Evolutionary conservation across 345 rosid species (phyloP).

Genomic region (Heritiera littoralis): DNA sequence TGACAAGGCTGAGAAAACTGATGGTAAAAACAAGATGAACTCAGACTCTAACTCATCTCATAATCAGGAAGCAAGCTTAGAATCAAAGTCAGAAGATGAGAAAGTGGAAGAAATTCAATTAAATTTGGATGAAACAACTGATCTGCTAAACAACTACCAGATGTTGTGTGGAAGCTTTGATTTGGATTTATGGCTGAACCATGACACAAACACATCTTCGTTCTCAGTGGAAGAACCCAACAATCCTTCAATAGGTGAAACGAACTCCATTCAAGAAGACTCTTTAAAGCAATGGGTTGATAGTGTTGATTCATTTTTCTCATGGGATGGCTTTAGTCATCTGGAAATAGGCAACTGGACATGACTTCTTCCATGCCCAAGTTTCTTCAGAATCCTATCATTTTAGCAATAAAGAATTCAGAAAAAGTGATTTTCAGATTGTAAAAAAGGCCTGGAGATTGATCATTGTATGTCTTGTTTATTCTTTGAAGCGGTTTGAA

Average conservation of each 20-base stretch:
- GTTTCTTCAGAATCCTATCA: background rate
- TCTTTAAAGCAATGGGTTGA: conserved; percentile 54
- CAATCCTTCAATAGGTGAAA: conserved; percentile 22
- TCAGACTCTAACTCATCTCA: conserved; percentile 6
- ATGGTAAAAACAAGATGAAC: conserved; percentile 4
- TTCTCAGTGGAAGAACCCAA: conserved; percentile 35
- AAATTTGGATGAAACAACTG: conserved; percentile 33
- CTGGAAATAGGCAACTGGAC: conserved; percentile 32
- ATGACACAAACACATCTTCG: conserved; percentile 39
- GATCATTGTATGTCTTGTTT: conserved; percentile 10
- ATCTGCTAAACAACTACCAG: conserved; percentile 37
- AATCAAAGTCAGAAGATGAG: conserved; percentile 23
- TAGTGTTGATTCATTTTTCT: conserved; percentile 55
- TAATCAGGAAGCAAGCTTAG: conserved; percentile 30
- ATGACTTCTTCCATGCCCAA: background rate
- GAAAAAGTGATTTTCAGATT: background rate
- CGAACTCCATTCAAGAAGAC: conserved; percentile 38
- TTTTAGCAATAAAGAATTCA: background rate
- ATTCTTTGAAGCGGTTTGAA: background rate
- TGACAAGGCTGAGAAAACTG: conserved; percentile 24
- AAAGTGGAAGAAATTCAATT: conserved; percentile 16
- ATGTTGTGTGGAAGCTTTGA: conserved; percentile 42
- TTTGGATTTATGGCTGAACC: conserved; percentile 33
- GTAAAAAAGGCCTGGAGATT: background rate
- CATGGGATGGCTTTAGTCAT: conserved; percentile 58